A percentile compares a stretch with the other conserved stretches of the same genome.
Evolutionary conservation across 768 basidiomycete species (phyloP).

Genomic region (Russula sp.): DNA sequence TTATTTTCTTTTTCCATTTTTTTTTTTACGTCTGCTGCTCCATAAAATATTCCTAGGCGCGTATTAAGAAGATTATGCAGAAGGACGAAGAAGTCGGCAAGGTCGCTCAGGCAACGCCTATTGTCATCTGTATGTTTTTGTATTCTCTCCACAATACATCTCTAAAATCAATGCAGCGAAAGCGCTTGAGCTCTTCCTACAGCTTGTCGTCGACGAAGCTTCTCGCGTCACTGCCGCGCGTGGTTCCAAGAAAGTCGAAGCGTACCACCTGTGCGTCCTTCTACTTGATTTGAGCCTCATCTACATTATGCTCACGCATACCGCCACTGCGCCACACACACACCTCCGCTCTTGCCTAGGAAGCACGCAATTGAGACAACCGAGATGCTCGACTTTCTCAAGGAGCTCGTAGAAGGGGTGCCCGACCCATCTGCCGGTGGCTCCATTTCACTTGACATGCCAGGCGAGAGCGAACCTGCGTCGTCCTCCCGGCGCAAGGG

Average conservation of each 20-base stretch:
- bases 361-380: constrained; percentile 89
- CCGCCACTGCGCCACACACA: neutral
- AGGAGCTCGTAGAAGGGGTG: constrained; percentile 81
- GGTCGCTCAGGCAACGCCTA: constrained; percentile 91
- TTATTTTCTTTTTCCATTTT: neutral
- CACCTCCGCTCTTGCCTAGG: constrained; percentile 35
- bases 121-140: constrained; percentile 81
- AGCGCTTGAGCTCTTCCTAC: constrained; percentile 88
- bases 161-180: constrained; percentile 54
- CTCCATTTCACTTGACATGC: constrained; percentile 65
- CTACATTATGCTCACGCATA: neutral
- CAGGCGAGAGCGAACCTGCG: constrained; percentile 52
- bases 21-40: neutral
- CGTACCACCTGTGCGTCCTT: constrained; percentile 80
- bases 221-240: constrained; percentile 72
- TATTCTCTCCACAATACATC: neutral
- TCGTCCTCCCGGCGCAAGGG: constrained; percentile 49
- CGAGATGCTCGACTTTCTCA: constrained; percentile 89
- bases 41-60: constrained; percentile 49
- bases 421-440: constrained; percentile 85
- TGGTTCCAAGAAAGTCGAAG: constrained; percentile 84
- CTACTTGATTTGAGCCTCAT: neutral
- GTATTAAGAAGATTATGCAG: constrained; percentile 99
- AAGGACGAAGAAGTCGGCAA: constrained; percentile 99
- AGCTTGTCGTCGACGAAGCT: constrained; percentile 74